Base-by-base conservation (phyloP, 2,329 filamentous ascomycete species). In the Passalora sequoiae region DNA sequence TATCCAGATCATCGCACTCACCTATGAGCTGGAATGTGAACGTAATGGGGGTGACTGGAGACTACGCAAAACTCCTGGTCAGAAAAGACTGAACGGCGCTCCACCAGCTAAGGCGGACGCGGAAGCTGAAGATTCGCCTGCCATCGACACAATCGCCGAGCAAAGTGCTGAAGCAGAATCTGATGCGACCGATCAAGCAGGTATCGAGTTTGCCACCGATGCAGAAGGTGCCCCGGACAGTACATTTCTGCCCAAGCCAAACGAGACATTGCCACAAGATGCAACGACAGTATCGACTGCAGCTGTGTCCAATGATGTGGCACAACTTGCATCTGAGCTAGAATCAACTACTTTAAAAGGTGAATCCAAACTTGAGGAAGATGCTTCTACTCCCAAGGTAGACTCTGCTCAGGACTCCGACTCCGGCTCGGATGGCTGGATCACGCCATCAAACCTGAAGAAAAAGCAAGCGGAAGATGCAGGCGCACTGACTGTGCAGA, bases 21-120 rank as follows among this genome's bases (percentile, higher is more conserved):
- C 88, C 1, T 97, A 97, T 64, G 92, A 98, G 64, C 64, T 97
- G n/a, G 91, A 97, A 59, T 85, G 86, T 58, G 89, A 97, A 70
- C 74, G 83, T 46, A 94, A 94, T 62, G 80, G 82, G n/a, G 89
- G 89, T 2, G 83, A 94, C 62, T 94, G 87, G 84, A 78, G 89
- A 47, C 60, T 96, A 64, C 76, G 89, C 49, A 86, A 77, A 45
- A 76, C 78, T 3, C 91, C 91, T 0, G 84, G 82, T 1, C 89
- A 95, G 64, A 89, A 89, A 65, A 66, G 76, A 1, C 61, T 89
- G 43, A 91, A 91, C 61, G 86, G 86, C 3, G 76, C 75, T 53
- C 77, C 81, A 6, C 78, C 80, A 1, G 64, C 58, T 1, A 73
- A 69, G 49, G 64, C 67, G 19, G 45, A 51, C 9, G 30, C 33